Percentiles rank a stretch among this genome's conserved stretches.
Evolutionary conservation across 345 rosid species (phyloP).

Genomic region (Orychophragmus violaceus): DNA sequence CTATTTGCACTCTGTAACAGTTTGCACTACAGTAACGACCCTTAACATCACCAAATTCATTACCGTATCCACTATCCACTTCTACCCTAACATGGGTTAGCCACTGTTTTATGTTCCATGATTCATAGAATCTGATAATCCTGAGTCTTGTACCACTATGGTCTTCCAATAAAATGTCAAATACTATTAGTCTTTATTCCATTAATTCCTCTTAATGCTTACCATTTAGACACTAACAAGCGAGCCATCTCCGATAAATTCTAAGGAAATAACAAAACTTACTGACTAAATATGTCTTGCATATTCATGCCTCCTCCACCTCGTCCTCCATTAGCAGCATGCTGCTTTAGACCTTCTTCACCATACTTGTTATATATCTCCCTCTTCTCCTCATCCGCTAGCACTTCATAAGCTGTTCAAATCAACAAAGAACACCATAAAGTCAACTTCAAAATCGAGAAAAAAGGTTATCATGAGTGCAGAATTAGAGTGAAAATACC

Average conservation of each 20-base stretch:
- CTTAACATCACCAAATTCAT: neutral
- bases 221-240: too few relatives aligned
- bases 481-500: conserved; percentile 38
- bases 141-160: neutral
- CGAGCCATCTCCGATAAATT: too few relatives aligned
- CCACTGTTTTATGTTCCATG: neutral
- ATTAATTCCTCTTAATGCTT: neutral
- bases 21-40: neutral
- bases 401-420: conserved; percentile 83
- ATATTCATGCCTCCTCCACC: conserved; percentile 41
- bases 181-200: neutral
- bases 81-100: neutral
- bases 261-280: neutral
- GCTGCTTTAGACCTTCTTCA: conserved; percentile 95
- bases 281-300: conserved; percentile 30
- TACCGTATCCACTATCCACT: neutral
- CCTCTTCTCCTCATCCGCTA: conserved; percentile 88
- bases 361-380: conserved; percentile 79
- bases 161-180: neutral
- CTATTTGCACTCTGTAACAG: too few relatives aligned
- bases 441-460: neutral
- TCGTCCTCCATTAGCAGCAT: conserved; percentile 79
- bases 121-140: neutral
- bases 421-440: conserved; percentile 6
- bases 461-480: neutral